Conservation (phyloP, 2,329 filamentous ascomycete genomes). For the Nakataea oryzae region DNA sequence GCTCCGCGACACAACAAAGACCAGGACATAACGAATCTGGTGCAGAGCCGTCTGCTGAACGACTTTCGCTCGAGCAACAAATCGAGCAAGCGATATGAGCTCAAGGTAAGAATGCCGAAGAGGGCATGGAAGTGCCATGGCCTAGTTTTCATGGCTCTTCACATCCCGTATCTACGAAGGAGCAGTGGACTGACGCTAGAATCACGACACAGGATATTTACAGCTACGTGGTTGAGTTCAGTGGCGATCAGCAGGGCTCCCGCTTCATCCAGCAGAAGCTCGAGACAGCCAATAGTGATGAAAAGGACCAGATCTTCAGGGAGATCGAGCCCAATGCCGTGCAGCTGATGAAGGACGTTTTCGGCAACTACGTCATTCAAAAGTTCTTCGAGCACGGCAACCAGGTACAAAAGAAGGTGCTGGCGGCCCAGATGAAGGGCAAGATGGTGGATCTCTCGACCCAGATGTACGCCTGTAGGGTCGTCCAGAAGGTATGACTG, state of each 20-base stretch:
- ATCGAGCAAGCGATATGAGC: conserved; percentile 62
- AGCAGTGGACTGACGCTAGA: not conserved
- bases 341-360: conserved; percentile 90
- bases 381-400: conserved; percentile 96
- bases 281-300: conserved; percentile 86
- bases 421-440: conserved; percentile 80
- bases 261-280: conserved; percentile 92
- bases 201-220: conserved; percentile 58
- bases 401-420: conserved; percentile 79
- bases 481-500: conserved; percentile 73
- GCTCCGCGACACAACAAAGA: conserved; percentile 34
- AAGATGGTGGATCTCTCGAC: conserved; percentile 70
- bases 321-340: conserved; percentile 79
- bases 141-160: not conserved
- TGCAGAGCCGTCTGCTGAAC: conserved; percentile 64
- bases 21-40: conserved; percentile 46
- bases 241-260: conserved; percentile 90
- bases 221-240: conserved; percentile 82
- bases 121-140: not conserved
- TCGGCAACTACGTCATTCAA: conserved; percentile 93
- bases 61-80: conserved; percentile 72
- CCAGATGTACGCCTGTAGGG: conserved; percentile 89
- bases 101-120: conserved; percentile 45
- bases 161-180: not conserved
- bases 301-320: conserved; percentile 81